Percentiles rank a stretch among this genome's conserved stretches.
These are phyloP conservation scores for Rhizophora apiculata DNA, from an alignment of 345 rosid species.

Conservation along the genomic window DNA sequence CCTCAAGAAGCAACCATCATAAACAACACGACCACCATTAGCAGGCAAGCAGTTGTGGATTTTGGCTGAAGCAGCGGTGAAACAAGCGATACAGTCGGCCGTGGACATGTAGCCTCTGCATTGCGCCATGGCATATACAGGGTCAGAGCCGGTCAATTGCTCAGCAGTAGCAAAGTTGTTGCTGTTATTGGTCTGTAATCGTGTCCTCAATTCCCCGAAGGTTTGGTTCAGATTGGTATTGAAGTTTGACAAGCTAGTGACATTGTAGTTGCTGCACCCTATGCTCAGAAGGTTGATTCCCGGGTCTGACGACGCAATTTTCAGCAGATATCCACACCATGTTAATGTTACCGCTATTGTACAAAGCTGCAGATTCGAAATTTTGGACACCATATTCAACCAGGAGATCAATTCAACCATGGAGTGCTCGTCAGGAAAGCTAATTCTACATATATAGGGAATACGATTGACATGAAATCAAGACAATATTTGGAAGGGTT, in stretches of 20 bases:
- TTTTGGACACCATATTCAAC: neutral
- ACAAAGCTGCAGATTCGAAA: neutral
- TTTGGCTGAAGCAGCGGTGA: constrained; percentile 19
- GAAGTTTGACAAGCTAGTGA: constrained; percentile 24
- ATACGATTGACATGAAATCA: too few species aligned
- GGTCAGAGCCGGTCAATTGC: constrained; percentile 20
- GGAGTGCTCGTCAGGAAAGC: too few species aligned
- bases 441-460: too few species aligned
- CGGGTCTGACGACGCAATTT: constrained; percentile 15
- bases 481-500: too few species aligned
- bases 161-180: constrained; percentile 28
- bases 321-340: neutral
- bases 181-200: constrained; percentile 3
- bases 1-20: constrained; percentile 49
- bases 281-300: constrained; percentile 20
- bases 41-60: constrained; percentile 36
- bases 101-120: constrained; percentile 42
- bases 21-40: constrained; percentile 47
- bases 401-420: too few species aligned
- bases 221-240: constrained; percentile 31
- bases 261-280: constrained; percentile 47
- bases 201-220: constrained; percentile 15
- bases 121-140: constrained; percentile 35
- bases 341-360: neutral
- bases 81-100: constrained; percentile 36